Conservation (phyloP, 2,329 filamentous ascomycete genomes). For the Epichloe typhina region DNA sequence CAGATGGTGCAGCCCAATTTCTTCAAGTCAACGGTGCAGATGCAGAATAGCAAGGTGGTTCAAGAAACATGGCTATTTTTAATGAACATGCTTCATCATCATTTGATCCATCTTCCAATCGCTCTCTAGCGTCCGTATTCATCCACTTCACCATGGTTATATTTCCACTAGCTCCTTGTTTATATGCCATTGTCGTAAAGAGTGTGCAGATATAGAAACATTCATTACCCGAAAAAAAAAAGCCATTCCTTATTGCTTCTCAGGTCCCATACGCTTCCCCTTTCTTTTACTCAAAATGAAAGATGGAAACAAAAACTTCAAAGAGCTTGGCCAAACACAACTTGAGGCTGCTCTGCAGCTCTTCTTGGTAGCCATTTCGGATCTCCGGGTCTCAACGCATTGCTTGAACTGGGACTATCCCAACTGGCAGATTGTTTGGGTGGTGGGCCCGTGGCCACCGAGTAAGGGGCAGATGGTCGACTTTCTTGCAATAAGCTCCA, state of each 20-base stretch:
- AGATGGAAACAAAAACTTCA: background rate
- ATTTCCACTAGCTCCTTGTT: background rate
- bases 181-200: background rate
- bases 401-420: background rate
- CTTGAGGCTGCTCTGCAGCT: background rate
- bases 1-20: too few relatives aligned
- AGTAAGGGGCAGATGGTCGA: background rate
- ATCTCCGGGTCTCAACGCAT: too few relatives aligned
- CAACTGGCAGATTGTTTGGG: background rate
- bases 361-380: background rate
- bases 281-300: too few relatives aligned
- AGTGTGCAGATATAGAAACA: background rate
- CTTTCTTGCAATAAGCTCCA: conserved; percentile 18
- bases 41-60: too few relatives aligned
- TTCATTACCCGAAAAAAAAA: background rate
- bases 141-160: too few relatives aligned
- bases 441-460: background rate
- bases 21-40: too few relatives aligned
- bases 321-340: conserved; percentile 2
- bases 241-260: background rate
- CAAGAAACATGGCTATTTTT: too few relatives aligned
- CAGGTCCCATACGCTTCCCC: background rate
- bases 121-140: too few relatives aligned
- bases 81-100: too few relatives aligned
- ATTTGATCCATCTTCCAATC: too few relatives aligned